phyloP scores from a whole-genome alignment of 2,329 filamentous ascomycete species.

The Cladobotryum protrusum region DNA sequence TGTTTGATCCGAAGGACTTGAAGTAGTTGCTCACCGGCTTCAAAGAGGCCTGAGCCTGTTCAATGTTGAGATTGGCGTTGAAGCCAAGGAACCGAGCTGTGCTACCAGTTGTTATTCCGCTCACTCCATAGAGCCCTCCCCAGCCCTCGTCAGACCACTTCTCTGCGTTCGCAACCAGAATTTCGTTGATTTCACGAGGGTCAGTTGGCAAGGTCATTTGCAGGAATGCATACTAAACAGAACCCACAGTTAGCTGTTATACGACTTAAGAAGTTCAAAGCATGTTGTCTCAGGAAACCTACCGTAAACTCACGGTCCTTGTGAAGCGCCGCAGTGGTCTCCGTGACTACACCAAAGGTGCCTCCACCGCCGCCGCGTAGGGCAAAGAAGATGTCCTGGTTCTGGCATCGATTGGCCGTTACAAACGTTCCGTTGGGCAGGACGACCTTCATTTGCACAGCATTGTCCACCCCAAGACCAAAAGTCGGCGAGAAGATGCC shows the following conservation, averaged over 20 bases:
- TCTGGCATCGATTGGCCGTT: slow-evolving; percentile 32
- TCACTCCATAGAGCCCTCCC: slow-evolving; percentile 5
- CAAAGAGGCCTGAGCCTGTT: too few relatives aligned
- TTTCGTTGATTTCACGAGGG: slow-evolving; percentile 2
- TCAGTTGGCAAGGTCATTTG: neutral
- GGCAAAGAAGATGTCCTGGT: slow-evolving; percentile 45
- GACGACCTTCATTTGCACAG: slow-evolving; percentile 28
- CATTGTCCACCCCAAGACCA: slow-evolving; percentile 35
- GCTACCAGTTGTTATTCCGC: neutral
- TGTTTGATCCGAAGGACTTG: too few relatives aligned
- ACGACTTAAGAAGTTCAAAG: too few relatives aligned
- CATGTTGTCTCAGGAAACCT: neutral
- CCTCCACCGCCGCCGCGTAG: slow-evolving; percentile 39
- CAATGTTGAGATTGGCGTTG: too few relatives aligned
- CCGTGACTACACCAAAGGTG: slow-evolving; percentile 37
- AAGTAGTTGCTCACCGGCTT: too few relatives aligned
- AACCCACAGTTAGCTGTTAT: too few relatives aligned
- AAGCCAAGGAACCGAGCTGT: too few relatives aligned
- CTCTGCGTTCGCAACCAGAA: slow-evolving; percentile 7
- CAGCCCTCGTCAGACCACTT: slow-evolving; percentile 8
- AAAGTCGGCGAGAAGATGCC: slow-evolving; percentile 38
- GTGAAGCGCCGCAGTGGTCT: slow-evolving; percentile 24
- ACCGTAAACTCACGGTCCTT: slow-evolving; percentile 4
- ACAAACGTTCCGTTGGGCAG: slow-evolving; percentile 36
- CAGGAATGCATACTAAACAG: too few relatives aligned